Evolutionary conservation across 2,329 filamentous ascomycete species (phyloP), one percentile per base, ranked within the genome.

Genomic region (Magnaporthiopsis rhizophila): DNA sequence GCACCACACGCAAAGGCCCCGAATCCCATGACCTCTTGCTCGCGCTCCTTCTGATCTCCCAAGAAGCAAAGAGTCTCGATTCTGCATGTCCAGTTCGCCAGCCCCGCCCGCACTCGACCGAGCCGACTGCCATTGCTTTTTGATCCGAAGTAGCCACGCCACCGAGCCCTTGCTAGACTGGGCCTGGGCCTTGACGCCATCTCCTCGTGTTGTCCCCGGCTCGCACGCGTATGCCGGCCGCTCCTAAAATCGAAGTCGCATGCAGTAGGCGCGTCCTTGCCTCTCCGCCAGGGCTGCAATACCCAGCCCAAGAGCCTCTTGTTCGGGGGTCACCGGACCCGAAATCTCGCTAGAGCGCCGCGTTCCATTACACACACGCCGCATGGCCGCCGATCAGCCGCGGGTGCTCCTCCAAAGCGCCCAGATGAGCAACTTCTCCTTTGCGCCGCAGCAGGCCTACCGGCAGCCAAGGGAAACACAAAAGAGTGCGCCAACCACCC

Each of bases 361-460:
- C 45, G n/a, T 53, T 9, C 45, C 45, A 53, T 24, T 24, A 7
- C 5, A 53, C 45, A 3, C 30, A 15, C 28, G 58, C 58, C 61
- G 61, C 71, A 89, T 89, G 87, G 83, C 86, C 70, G 82, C 83
- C 77, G 86, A 90, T 74, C 81, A 83, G 66, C 79, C 82, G 13
- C 84, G 83, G 73, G 80, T 89, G 68, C 76, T 89, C 73, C 87
- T 87, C 50, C 88, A 90, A 73, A 87, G 81, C 73, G 81, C 83
- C 59, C 85, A 87, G 72, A 87, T 92, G 86, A 87, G 88, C 74
- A 86, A 84, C 71, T 94, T 92, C 76, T 85, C 87, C 59, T 93
- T 93, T 78, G 86, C 87, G 75, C 87, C 89, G 69, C 61, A 56
- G 50, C 81, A 81, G 67, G 77, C 81, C 62, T 81, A 78, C 63